phyloP scores from a whole-genome alignment of 2,329 filamentous ascomycete species.

The Aspergillus neotritici region DNA sequence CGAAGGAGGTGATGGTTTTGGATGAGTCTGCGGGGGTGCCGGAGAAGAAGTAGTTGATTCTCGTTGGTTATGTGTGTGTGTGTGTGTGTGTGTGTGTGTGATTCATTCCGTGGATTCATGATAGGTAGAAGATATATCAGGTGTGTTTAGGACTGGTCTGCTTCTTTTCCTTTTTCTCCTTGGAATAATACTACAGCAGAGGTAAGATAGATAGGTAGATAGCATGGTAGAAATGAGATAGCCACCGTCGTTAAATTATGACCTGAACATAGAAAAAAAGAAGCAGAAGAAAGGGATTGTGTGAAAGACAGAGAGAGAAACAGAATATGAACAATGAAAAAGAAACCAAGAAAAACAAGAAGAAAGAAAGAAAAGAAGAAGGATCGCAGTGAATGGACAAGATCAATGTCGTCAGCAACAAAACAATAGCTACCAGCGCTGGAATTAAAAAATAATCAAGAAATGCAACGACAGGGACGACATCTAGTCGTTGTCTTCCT shows the following conservation, averaged over 20 bases:
- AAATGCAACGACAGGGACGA: not conserved
- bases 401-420: no score
- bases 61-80: not conserved
- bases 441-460: not conserved
- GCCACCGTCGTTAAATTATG: not conserved
- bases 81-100: no score
- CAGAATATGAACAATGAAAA: not conserved
- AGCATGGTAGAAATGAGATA: not conserved
- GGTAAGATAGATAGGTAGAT: not conserved
- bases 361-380: not conserved
- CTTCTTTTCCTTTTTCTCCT: not conserved
- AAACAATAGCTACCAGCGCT: no score
- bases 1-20: slow-evolving; percentile 10
- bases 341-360: not conserved
- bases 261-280: not conserved
- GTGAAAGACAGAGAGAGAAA: slow-evolving; percentile 3
- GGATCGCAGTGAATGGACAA: not conserved
- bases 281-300: not conserved
- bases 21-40: slow-evolving; percentile 14
- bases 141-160: not conserved
- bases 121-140: not conserved
- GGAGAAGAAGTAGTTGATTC: slow-evolving; percentile 8
- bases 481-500: not conserved
- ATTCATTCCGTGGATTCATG: not conserved
- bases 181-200: no score